Base-by-base conservation (phyloP, 2,329 filamentous ascomycete genomes). In the Ascochyta fabae region DNA sequence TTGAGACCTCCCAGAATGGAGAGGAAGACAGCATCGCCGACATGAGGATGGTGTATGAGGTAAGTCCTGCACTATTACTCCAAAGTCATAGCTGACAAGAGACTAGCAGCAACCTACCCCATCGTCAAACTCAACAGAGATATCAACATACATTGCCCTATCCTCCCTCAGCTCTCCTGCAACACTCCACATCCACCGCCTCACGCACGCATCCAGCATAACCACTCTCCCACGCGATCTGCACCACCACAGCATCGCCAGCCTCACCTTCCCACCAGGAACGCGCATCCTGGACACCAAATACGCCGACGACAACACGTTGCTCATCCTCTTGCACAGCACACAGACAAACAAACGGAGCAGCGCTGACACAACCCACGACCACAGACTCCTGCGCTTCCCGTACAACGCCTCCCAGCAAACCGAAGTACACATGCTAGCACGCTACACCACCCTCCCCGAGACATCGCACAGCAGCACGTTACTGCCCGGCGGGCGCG, bases 261-360 rank as follows among this genome's bases (percentile, higher is more conserved):
- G 84, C 62, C 78, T 79, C 50, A 71, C 50, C 24, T 69, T 75
- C 59, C 74, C 33, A 2, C 7, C 29, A 1, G 76, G 72, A 0
- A 44, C 57, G 22, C 76, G 72, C n/a, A 74, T 88, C 15, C 39
- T 53, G 1, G 88, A 92, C 68, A 72, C 89, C 13, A 87, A 88
- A 67, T 91, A 92, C 66, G 80, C 90, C 39, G 81, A 88, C 64
- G 84, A 89, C 51, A 74, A 80, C 12, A 80, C 77, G 0, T 70
- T 92, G 1, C 79, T 92, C 48, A 62, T 90, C 1, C 80, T 92
- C 2, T 84, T 82, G 74, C 67, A 64, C 63, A 53, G 42, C 68
- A 33, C 35, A 3, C 26, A 8, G 5, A 6, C 23, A 42, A 10
- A 23, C 6, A n/a, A 38, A 24, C 15, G 23, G 26, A 29, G 6